Evolutionary conservation across 441 rosid species (phyloP).

Genomic region (Gossypium trilobum): DNA sequence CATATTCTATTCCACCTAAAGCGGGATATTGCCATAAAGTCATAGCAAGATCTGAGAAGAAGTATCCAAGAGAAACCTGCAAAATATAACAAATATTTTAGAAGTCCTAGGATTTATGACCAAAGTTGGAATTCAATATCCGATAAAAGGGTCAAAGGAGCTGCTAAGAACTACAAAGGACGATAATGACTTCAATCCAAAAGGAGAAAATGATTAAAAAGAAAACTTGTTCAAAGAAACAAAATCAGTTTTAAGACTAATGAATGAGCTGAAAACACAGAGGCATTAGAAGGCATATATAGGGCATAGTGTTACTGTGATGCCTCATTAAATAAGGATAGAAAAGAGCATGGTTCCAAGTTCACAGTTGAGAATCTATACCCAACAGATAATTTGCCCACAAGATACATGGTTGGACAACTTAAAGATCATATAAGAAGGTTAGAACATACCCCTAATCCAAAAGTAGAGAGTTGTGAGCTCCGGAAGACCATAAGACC

Average conservation of each 20-base stretch:
- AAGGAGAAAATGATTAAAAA: not conserved
- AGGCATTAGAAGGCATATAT: not conserved
- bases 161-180: not conserved
- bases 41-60: constrained; percentile 50
- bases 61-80: constrained; percentile 65
- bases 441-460: constrained; percentile 10
- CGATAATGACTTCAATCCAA: not conserved
- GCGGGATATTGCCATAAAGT: constrained; percentile 55
- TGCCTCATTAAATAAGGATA: not conserved
- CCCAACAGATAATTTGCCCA: not conserved
- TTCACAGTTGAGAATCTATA: not conserved
- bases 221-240: not conserved
- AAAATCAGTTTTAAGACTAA: not conserved
- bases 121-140: not conserved
- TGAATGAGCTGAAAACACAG: not conserved
- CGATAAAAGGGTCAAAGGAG: not conserved
- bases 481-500: constrained; percentile 37
- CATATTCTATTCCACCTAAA: constrained; percentile 60
- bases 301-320: not conserved
- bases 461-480: constrained; percentile 17
- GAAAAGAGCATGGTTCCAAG: not conserved
- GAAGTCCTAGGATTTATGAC: not conserved
- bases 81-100: constrained; percentile 10
- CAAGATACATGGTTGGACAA: not conserved
- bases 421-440: not conserved